Percentiles rank a stretch among this genome's conserved stretches.
These are phyloP conservation scores for Dactylellina cionopaga DNA, from an alignment of 2,329 filamentous ascomycete genomes.

Conservation along the genomic window DNA sequence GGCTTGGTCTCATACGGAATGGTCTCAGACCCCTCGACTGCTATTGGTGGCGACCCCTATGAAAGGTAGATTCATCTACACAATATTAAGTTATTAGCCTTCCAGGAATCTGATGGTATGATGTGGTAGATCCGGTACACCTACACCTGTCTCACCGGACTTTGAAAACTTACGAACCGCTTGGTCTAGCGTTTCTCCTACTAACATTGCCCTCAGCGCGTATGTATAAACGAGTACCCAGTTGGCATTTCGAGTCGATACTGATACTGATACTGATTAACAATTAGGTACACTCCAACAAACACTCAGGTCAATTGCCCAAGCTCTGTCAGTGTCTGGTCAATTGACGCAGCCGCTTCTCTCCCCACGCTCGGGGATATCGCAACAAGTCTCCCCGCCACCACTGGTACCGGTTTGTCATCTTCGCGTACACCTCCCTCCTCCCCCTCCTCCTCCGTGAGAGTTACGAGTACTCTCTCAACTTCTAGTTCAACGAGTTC, in stretches of 20 bases:
- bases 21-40: constrained; percentile 31
- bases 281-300: constrained; percentile 71
- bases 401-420: constrained; percentile 46
- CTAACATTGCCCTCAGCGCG: constrained; percentile 69
- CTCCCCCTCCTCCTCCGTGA: constrained; percentile 5
- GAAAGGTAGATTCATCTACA: constrained; percentile 35
- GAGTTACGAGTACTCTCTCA: constrained; percentile 12
- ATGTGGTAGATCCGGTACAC: constrained; percentile 31
- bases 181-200: constrained; percentile 78
- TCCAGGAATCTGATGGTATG: neutral
- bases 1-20: constrained; percentile 59
- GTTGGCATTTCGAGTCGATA: neutral
- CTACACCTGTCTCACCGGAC: constrained; percentile 67
- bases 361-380: constrained; percentile 76
- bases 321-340: constrained; percentile 73
- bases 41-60: constrained; percentile 41
- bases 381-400: constrained; percentile 22
- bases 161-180: constrained; percentile 79
- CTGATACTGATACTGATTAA: neutral
- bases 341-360: constrained; percentile 75
- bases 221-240: neutral
- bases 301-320: constrained; percentile 75
- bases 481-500: constrained; percentile 27
- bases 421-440: constrained; percentile 27
- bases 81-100: neutral